Evolutionary conservation across 306 rosid species (phyloP).

Genomic region (Cercis canadensis): DNA sequence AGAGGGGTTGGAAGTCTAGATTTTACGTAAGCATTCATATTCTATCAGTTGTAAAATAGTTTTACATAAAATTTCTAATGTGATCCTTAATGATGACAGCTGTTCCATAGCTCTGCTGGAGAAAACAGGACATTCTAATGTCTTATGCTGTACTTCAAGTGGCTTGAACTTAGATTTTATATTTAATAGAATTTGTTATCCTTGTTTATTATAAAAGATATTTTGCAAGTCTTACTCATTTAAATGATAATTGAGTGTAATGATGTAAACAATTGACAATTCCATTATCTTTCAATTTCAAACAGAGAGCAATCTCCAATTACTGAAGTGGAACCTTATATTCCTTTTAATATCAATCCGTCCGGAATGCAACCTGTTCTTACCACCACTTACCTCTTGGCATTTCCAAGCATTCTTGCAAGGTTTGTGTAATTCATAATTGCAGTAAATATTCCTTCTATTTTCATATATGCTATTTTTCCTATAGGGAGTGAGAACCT

Average conservation of each 20-base stretch:
- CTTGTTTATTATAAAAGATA: slow-evolving; percentile 13
- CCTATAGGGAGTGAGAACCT: slow-evolving; percentile 10
- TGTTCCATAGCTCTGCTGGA: slow-evolving; percentile 19
- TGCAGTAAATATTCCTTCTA: neutral
- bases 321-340: slow-evolving; percentile 98
- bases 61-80: slow-evolving; percentile 12
- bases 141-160: slow-evolving; percentile 13
- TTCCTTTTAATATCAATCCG: slow-evolving; percentile 96
- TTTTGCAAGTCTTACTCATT: slow-evolving; percentile 32
- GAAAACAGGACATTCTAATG: slow-evolving; percentile 27
- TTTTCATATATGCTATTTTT: neutral
- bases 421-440: slow-evolving; percentile 50
- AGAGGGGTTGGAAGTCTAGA: neutral
- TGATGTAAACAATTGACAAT: slow-evolving; percentile 39
- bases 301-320: slow-evolving; percentile 90
- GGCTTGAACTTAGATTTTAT: slow-evolving; percentile 31
- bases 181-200: slow-evolving; percentile 14
- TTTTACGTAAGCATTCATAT: slow-evolving; percentile 18
- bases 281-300: slow-evolving; percentile 45
- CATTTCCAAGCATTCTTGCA: slow-evolving; percentile 86
- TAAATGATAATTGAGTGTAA: slow-evolving; percentile 30
- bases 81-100: slow-evolving; percentile 12
- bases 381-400: slow-evolving; percentile 93
- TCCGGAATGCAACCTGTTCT: slow-evolving; percentile 99
- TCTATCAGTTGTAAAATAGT: slow-evolving; percentile 12